A percentile compares a stretch with the other conserved stretches of the same genome.
phyloP scores from a whole-genome alignment of 2,329 filamentous ascomycete genomes.

The Harringtonia aguacate region DNA sequence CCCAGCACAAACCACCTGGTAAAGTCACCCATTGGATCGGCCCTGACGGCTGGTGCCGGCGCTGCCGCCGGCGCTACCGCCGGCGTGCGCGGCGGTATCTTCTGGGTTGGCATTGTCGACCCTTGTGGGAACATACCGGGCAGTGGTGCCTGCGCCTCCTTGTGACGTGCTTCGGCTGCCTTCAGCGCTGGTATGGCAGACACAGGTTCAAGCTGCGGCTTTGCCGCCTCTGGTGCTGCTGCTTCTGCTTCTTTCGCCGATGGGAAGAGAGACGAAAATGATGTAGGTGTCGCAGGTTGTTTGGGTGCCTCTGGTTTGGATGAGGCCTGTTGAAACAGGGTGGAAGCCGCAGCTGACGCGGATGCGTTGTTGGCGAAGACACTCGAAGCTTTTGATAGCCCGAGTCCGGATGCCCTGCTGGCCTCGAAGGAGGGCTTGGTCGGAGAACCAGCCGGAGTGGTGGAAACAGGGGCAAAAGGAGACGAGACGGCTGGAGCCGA shows the following conservation, averaged over 20 bases:
- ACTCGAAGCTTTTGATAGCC: background rate
- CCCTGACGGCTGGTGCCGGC: conserved; percentile 11
- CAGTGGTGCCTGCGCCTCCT: no score
- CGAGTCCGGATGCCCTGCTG: background rate
- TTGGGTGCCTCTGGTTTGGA: background rate
- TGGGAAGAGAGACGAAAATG: conserved; percentile 3
- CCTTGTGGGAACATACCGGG: no score
- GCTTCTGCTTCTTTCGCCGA: background rate
- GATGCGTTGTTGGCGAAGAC: background rate
- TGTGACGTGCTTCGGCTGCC: background rate
- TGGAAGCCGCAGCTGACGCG: background rate
- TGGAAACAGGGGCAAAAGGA: background rate
- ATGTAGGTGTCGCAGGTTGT: background rate
- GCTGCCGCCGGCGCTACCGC: background rate
- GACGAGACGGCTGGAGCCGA: no score
- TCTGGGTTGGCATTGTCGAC: no score
- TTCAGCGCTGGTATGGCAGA: background rate
- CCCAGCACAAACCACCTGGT: conserved; percentile 44
- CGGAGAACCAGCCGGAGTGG: background rate
- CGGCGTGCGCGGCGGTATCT: background rate
- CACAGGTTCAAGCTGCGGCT: background rate
- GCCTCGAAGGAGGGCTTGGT: background rate
- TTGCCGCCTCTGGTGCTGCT: background rate
- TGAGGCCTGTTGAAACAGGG: background rate
- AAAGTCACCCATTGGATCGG: conserved; percentile 37